Evolutionary conservation across 306 rosid genomes (phyloP), one percentile per base, ranked within the genome.

Genomic region (Vigna trinervia): DNA sequence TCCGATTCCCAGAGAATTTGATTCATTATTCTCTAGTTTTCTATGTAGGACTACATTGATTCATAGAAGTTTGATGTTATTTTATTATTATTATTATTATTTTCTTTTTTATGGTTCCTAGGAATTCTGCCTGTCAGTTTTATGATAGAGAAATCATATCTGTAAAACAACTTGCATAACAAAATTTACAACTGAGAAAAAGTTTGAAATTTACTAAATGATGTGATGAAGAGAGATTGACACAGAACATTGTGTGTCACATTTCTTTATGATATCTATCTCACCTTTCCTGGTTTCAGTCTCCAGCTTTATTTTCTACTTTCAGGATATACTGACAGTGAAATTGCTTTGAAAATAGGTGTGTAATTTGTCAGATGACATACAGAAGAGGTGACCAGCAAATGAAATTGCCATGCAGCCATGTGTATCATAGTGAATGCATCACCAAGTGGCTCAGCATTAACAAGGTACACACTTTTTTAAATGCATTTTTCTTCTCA

Each of bases 401-500:
- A 85, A 94, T 85, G 47, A 94, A 87, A 80, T 86, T 94, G 80
- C 96, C 98, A 23, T 91, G 98, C 91, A 87, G 83, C 75, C 98
- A 94, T 85, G 79, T 86, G 41, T 94, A 94, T 82, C 98, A 94
- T 64, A 70, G 89, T 47, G 89, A 86, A 64, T 91, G 98, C 94
- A 89, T 94, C 77, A 81, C 93, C 76, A 94, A 92, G 82, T 94
- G 98, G 98, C 98, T 94, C 32, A 69, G 86, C 90, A 91, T 94
- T 76, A 94, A 87, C 91, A 94, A 94, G 95, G 98, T 90, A 60
- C 52, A 13, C 79, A 59, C 13, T 4, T 8, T 79, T 54, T 23
- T 63, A 43, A 64, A 62, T 39, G 51, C 15, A 0, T 57, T 8
- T 8, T 38, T 58, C 80, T 38, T 76, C 19, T 7, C 10, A 78